A percentile compares a stretch with the other conserved stretches of the same genome.
phyloP scores from a whole-genome alignment of 75 land plant genomes.

The Cryptomeria japonica region DNA sequence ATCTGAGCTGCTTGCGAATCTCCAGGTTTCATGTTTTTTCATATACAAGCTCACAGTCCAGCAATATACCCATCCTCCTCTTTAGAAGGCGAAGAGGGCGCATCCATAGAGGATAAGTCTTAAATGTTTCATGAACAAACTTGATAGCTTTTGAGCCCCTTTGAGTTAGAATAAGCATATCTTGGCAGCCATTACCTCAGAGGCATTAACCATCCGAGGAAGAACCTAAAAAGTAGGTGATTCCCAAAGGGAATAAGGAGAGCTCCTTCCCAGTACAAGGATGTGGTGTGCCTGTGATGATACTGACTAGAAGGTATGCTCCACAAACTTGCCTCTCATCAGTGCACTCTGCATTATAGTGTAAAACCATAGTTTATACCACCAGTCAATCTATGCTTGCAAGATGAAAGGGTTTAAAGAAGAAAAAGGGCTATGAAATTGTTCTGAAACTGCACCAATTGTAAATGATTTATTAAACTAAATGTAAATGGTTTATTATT shows the following conservation, averaged over 20 bases:
- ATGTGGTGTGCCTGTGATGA: constrained; percentile 34
- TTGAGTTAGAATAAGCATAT: constrained; percentile 26
- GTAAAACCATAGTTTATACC: constrained; percentile 40
- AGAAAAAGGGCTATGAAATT: too few relatives aligned
- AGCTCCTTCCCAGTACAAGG: constrained; percentile 38
- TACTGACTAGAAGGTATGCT: constrained; percentile 30
- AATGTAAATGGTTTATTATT: too few relatives aligned
- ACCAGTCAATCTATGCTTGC: constrained; percentile 30
- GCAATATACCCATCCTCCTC: constrained; percentile 31
- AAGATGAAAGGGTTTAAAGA: too few relatives aligned
- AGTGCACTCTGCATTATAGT: constrained; percentile 24
- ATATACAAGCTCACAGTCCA: constrained; percentile 21
- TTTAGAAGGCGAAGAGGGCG: constrained; percentile 30
- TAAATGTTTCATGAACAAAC: constrained; percentile 33
- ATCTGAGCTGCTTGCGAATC: constrained; percentile 32
- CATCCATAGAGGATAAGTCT: constrained; percentile 32
- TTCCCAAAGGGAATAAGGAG: constrained; percentile 39
- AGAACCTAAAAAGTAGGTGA: constrained; percentile 25
- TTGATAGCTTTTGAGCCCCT: constrained; percentile 20
- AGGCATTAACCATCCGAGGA: constrained; percentile 44
- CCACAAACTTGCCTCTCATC: constrained; percentile 22
- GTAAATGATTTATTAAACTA: too few relatives aligned
- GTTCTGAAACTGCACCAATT: too few relatives aligned
- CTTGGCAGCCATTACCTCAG: constrained; percentile 36
- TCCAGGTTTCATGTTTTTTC: constrained; percentile 25